Percentiles rank a stretch among this genome's conserved stretches.
phyloP scores from a whole-genome alignment of 331 rosid species.

The Quercus phellos region DNA sequence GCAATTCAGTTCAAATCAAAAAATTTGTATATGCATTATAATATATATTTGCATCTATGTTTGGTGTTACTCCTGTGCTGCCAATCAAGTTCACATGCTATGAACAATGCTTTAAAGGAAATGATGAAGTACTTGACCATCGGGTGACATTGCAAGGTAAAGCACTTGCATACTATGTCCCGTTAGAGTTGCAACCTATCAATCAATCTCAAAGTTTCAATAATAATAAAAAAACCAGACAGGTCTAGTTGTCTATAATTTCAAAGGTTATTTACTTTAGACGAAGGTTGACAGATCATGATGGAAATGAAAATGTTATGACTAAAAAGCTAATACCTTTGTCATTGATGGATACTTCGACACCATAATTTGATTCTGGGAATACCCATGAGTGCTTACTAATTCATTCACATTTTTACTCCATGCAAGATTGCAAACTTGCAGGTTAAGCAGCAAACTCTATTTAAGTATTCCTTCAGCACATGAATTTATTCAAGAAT shows the following conservation, averaged over 20 bases:
- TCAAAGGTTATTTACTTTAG: not conserved
- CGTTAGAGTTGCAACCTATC: slow-evolving; percentile 87
- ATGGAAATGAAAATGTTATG: not conserved
- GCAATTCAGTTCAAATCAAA: not conserved
- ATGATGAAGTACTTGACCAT: slow-evolving; percentile 62
- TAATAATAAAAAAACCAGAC: not conserved
- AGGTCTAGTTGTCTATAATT: too few relatives aligned
- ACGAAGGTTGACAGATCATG: not conserved
- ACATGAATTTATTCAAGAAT: not conserved
- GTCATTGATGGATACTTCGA: slow-evolving; percentile 89
- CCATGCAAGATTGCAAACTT: slow-evolving; percentile 95
- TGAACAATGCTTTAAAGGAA: not conserved
- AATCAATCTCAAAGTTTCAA: slow-evolving; percentile 2
- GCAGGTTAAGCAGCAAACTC: slow-evolving; percentile 6
- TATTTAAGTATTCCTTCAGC: not conserved
- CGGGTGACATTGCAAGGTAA: slow-evolving; percentile 94
- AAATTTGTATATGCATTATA: not conserved
- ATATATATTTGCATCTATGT: not conserved
- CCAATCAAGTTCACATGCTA: not conserved
- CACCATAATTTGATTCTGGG: slow-evolving; percentile 96
- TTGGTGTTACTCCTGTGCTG: not conserved
- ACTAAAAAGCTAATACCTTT: slow-evolving; percentile 39
- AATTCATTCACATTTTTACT: slow-evolving; percentile 89
- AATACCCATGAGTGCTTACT: slow-evolving; percentile 95
- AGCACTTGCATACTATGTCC: slow-evolving; percentile 94